Conservation (phyloP, 1,284 basidiomycete species). For the Coniophora puteana region DNA sequence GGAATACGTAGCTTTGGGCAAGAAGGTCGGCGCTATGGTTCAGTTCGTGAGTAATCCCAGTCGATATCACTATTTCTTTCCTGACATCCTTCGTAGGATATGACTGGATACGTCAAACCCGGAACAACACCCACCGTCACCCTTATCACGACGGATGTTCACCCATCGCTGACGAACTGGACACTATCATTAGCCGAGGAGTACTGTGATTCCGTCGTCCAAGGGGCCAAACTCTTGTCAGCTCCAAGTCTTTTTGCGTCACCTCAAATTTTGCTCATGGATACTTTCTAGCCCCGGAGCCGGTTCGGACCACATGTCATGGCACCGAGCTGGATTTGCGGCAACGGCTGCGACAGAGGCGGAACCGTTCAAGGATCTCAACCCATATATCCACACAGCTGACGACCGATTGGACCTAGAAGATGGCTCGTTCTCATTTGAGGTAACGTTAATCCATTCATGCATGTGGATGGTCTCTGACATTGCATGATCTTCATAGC, state of each 20-base stretch:
- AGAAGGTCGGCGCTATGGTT: constrained; percentile 83
- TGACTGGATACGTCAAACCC: constrained; percentile 92
- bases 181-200: constrained; percentile 5
- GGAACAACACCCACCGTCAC: constrained; percentile 85
- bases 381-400: constrained; percentile 73
- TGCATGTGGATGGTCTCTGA: not conserved
- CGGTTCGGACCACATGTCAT: constrained; percentile 19
- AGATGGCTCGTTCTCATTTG: constrained; percentile 68
- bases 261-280: not conserved
- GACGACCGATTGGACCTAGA: constrained; percentile 42
- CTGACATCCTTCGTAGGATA: constrained; percentile 59
- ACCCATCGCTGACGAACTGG: constrained; percentile 13
- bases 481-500: constrained; percentile 1
- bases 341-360: constrained; percentile 43
- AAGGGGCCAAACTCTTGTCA: constrained; percentile 9
- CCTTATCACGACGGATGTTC: constrained; percentile 55
- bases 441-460: constrained; percentile 68
- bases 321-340: constrained; percentile 12
- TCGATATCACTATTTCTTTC: not conserved
- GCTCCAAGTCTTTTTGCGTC: not conserved
- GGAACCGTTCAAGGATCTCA: constrained; percentile 59
- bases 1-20: constrained; percentile 61
- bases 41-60: constrained; percentile 43
- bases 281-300: constrained; percentile 6
- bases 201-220: constrained; percentile 9